Base-by-base conservation (phyloP, 805 yeast genomes). In the Lipomyces chichibuensis region DNA sequence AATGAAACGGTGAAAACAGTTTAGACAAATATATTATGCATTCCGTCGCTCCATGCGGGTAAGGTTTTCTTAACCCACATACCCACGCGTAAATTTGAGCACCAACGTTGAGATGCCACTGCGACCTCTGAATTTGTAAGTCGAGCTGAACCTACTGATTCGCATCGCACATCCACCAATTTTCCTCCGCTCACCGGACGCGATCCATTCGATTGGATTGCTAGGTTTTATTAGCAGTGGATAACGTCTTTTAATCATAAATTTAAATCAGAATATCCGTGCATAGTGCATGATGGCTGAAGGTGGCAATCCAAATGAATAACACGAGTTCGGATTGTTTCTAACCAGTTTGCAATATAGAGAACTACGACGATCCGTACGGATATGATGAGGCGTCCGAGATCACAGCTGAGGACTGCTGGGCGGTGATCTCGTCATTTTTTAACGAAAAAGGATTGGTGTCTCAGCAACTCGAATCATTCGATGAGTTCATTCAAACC, bases 361-460 rank as follows among this genome's bases (percentile, higher is more conserved):
- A 67, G 39, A 65, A 65, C 55, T 55, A 46, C 35, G 84, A 82
- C 56, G 93, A 89, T 78, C 90, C 88, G 60, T 90, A 91, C 78
- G 87, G 85, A 65, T 88, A 87, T 77, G 93, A 89, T 73, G 91
- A 85, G 69, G 83, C 80, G 62, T 85, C 84, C 68, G 85, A 88
- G 75, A 91, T 95, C 81, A 92, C 98, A 39, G 91, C 97, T 35
- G 99, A 95, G 82, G 99, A 95, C 83, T 95, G 99, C 80, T 95
- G 99, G 99, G 89, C 97, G 39, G 98, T 95, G 70, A 95, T 95
- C 73, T 90, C 97, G 35, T 87, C 98, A 20, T 95, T 95, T 80
- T 95, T 95, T 84, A 92, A 90, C 80, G 96, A 93, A 76, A 94
- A 93, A 77, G 99, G 99, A 68, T 84, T 95, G 73, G 99, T 95